Percentiles rank a stretch among this genome's conserved stretches.
phyloP scores from a whole-genome alignment of 768 basidiomycete species.

The Psilocybe cubensis region DNA sequence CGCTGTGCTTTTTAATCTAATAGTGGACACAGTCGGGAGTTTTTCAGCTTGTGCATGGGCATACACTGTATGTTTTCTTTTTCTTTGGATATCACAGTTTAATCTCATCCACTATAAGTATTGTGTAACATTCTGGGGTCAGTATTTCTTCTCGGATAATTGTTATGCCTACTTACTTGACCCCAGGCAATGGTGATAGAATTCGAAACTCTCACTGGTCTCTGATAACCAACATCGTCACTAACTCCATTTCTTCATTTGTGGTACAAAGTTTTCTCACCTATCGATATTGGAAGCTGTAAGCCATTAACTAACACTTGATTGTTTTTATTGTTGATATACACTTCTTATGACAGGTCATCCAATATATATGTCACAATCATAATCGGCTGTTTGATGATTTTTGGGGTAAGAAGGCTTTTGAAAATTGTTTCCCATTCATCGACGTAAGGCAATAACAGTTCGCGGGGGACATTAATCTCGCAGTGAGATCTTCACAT shows the following conservation, averaged over 20 bases:
- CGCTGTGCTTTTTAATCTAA: constrained; percentile 1
- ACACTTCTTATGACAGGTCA: neutral
- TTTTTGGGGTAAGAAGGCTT: neutral
- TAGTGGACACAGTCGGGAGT: constrained; percentile 13
- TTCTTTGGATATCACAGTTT: neutral
- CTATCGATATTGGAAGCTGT: constrained; percentile 15
- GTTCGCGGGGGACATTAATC: neutral
- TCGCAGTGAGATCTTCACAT: neutral
- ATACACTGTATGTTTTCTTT: constrained; percentile 8
- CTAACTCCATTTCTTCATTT: constrained; percentile 4
- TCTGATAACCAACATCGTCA: constrained; percentile 6
- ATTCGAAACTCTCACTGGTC: constrained; percentile 7
- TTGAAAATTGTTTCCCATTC: neutral
- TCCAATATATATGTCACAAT: constrained; percentile 3
- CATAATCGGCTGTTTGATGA: neutral
- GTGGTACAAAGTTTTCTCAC: constrained; percentile 15
- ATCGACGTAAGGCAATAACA: neutral
- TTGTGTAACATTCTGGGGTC: constrained; percentile 6
- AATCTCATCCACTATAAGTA: neutral
- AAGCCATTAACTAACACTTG: neutral
- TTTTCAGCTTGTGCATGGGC: constrained; percentile 10
- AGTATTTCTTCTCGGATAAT: neutral
- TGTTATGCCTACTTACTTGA: neutral
- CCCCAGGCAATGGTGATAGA: neutral
- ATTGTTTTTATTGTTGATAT: neutral